These are phyloP conservation scores for Colletotrichum limetticola DNA, from an alignment of 2,329 filamentous ascomycete genomes.

Conservation along the genomic window DNA sequence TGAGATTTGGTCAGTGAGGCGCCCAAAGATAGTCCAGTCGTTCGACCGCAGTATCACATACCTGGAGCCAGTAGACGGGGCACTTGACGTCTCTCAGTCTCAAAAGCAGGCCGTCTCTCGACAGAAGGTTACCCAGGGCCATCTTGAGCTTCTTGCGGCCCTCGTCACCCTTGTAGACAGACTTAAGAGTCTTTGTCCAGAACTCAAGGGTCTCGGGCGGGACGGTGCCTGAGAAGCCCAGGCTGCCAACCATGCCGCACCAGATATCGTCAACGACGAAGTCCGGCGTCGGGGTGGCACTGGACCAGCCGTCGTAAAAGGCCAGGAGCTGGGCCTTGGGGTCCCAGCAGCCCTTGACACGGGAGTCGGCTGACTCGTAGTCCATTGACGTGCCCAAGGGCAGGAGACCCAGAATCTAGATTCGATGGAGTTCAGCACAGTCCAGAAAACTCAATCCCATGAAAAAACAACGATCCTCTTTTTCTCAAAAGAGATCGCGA, in stretches of 20 bases:
- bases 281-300: constrained; percentile 51
- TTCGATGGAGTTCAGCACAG: background rate
- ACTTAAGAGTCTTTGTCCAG: constrained; percentile 58
- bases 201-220: constrained; percentile 50
- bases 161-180: constrained; percentile 60
- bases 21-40: no score
- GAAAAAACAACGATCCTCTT: background rate
- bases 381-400: constrained; percentile 64
- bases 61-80: constrained; percentile 64
- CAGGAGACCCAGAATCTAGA: constrained; percentile 58
- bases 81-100: constrained; percentile 59
- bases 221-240: constrained; percentile 57
- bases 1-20: constrained; percentile 15
- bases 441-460: background rate
- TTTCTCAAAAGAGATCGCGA: background rate
- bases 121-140: constrained; percentile 55
- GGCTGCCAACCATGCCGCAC: constrained; percentile 54
- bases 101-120: constrained; percentile 59
- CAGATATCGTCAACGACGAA: constrained; percentile 60
- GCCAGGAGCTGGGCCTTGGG: constrained; percentile 52
- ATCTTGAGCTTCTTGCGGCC: constrained; percentile 60
- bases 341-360: constrained; percentile 61
- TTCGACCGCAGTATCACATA: constrained; percentile 39
- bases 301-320: constrained; percentile 56
- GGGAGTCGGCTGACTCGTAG: constrained; percentile 58